Conservation (phyloP, 1,284 basidiomycete species). For the Moesziomyces globuligerus region DNA sequence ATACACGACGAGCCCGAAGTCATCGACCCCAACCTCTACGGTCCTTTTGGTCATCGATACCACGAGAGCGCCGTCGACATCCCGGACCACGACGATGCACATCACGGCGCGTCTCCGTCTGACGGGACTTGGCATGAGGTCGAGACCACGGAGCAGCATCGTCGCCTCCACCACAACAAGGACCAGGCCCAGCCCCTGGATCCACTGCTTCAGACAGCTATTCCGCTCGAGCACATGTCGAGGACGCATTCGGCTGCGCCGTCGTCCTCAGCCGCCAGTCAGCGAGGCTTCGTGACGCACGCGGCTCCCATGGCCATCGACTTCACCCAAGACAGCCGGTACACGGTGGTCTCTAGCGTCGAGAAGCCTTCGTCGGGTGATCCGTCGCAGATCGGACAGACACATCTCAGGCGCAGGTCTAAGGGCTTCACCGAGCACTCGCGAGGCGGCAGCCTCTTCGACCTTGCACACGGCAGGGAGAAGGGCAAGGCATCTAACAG, state of each 20-base stretch:
- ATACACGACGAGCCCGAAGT: slow-evolving; percentile 11
- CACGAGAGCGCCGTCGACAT: slow-evolving; percentile 1
- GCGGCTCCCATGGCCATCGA: slow-evolving; percentile 22
- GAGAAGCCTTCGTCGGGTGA: slow-evolving; percentile 3
- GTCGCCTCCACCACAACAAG: neutral
- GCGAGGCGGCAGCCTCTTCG: slow-evolving; percentile 28
- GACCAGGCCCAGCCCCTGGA: slow-evolving; percentile 2
- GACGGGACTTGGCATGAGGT: slow-evolving; percentile 28
- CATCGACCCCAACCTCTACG: slow-evolving; percentile 49
- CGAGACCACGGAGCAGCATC: slow-evolving; percentile 31
- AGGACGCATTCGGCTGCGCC: slow-evolving; percentile 1
- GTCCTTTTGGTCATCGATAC: slow-evolving; percentile 39
- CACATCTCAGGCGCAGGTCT: slow-evolving; percentile 25
- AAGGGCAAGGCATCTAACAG: slow-evolving; percentile 11
- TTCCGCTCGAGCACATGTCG: slow-evolving; percentile 15
- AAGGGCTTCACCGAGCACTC: slow-evolving; percentile 17
- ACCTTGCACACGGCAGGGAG: slow-evolving; percentile 31
- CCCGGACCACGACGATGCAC: slow-evolving; percentile 1
- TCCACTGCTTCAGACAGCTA: slow-evolving; percentile 8
- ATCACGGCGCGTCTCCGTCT: neutral
- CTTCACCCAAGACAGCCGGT: slow-evolving; percentile 15
- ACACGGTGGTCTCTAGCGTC: slow-evolving; percentile 3
- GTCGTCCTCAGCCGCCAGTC: slow-evolving; percentile 1
- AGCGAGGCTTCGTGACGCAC: slow-evolving; percentile 12
- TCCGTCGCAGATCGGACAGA: neutral